phyloP scores from a whole-genome alignment of 306 rosid species.

The Medicago lupulina region DNA sequence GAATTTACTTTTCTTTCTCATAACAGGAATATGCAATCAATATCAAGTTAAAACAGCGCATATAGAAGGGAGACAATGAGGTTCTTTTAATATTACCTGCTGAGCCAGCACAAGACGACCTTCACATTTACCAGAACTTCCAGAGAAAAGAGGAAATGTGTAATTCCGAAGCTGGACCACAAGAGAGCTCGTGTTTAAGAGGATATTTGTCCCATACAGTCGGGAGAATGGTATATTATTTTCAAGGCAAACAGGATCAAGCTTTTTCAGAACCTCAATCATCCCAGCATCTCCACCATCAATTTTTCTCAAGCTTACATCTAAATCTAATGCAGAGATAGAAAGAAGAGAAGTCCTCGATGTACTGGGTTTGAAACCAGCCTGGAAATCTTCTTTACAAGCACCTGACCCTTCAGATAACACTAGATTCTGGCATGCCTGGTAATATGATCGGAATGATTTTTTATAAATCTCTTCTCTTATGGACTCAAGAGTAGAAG shows the following conservation, averaged over 20 bases:
- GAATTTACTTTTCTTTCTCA: constrained; percentile 16
- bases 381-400: constrained; percentile 76
- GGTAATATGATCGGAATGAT: constrained; percentile 87
- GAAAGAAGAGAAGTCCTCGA: constrained; percentile 86
- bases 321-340: constrained; percentile 75
- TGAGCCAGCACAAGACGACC: constrained; percentile 91
- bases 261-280: constrained; percentile 80
- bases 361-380: constrained; percentile 90
- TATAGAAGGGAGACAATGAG: constrained; percentile 23
- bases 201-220: constrained; percentile 81
- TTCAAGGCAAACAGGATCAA: constrained; percentile 88
- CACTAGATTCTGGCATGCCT: constrained; percentile 77
- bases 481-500: constrained; percentile 57
- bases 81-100: constrained; percentile 65
- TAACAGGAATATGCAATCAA: constrained; percentile 36
- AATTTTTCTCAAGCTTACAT: constrained; percentile 79
- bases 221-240: constrained; percentile 89
- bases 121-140: constrained; percentile 82
- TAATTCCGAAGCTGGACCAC: constrained; percentile 79
- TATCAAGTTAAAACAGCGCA: constrained; percentile 28
- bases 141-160: constrained; percentile 83
- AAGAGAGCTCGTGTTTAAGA: constrained; percentile 73
- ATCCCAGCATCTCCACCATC: constrained; percentile 94
- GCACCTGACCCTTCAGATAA: constrained; percentile 93
- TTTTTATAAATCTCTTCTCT: constrained; percentile 77